phyloP scores from a whole-genome alignment of 1,139 yeast genomes.

The Suhomyces wounanorum region DNA sequence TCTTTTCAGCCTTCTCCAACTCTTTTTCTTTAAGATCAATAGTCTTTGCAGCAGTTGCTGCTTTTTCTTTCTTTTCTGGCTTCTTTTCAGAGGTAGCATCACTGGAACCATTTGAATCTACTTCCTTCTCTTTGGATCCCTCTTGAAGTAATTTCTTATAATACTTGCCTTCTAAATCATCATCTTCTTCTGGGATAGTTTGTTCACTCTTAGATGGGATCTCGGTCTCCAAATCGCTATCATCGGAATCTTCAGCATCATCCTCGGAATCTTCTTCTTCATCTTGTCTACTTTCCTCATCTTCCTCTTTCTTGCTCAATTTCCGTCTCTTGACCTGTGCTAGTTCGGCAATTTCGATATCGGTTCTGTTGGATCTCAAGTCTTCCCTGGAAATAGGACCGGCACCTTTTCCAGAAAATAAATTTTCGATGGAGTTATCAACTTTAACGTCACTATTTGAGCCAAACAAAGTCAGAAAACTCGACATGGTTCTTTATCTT shows the following conservation, averaged over 20 bases:
- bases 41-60: slow-evolving; percentile 33
- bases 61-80: slow-evolving; percentile 16
- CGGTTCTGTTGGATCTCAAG: slow-evolving; percentile 29
- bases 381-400: slow-evolving; percentile 40
- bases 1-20: slow-evolving; percentile 81
- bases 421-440: slow-evolving; percentile 43
- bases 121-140: slow-evolving; percentile 19
- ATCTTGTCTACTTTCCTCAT: slow-evolving; percentile 20
- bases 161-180: slow-evolving; percentile 51
- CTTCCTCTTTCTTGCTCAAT: slow-evolving; percentile 20
- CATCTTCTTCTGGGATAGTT: slow-evolving; percentile 32
- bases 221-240: slow-evolving; percentile 20
- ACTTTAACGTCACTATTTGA: slow-evolving; percentile 23
- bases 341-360: slow-evolving; percentile 17
- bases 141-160: slow-evolving; percentile 39
- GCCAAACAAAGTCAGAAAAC: slow-evolving; percentile 40
- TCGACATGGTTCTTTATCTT: slow-evolving; percentile 26
- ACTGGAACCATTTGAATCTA: slow-evolving; percentile 5
- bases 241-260: slow-evolving; percentile 13
- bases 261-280: slow-evolving; percentile 13
- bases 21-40: slow-evolving; percentile 65
- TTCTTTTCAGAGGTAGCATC: slow-evolving; percentile 32
- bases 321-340: slow-evolving; percentile 21
- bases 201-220: slow-evolving; percentile 23
- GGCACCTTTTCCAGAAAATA: slow-evolving; percentile 39